A percentile compares a stretch with the other conserved stretches of the same genome.
Conservation (phyloP, 345 rosid genomes). For the Linum tenue region DNA sequence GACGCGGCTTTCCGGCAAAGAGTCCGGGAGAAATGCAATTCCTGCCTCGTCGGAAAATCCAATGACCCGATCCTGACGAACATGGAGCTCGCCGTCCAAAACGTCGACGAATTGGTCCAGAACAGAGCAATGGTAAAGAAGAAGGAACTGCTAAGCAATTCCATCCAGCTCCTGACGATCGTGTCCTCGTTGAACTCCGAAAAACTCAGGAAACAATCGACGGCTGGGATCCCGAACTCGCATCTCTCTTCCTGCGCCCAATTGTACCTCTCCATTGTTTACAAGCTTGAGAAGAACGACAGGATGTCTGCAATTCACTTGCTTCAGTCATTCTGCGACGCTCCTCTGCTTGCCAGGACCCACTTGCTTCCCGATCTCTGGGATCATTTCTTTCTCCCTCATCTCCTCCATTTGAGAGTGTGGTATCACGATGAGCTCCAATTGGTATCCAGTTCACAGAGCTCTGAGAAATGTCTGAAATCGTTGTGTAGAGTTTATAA, state of each 20-base stretch:
- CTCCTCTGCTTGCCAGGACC: constrained; percentile 45
- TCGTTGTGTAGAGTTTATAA: constrained; percentile 33
- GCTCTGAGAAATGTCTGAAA: constrained; percentile 24
- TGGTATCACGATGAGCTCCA: constrained; percentile 50
- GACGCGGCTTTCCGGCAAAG: constrained; percentile 33
- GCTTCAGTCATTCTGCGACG: constrained; percentile 47
- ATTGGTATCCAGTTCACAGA: constrained; percentile 16
- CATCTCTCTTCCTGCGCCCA: constrained; percentile 54
- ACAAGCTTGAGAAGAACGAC: constrained; percentile 52
- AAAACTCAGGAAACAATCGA: constrained; percentile 23
- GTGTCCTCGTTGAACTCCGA: constrained; percentile 41
- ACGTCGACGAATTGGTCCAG: constrained; percentile 33
- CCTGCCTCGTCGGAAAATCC: constrained; percentile 26
- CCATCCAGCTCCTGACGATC: constrained; percentile 29
- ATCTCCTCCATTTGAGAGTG: constrained; percentile 55
- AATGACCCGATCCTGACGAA: constrained; percentile 18
- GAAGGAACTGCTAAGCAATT: constrained; percentile 20
- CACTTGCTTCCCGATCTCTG: constrained; percentile 60
- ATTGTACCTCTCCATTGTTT: constrained; percentile 41
- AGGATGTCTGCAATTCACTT: constrained; percentile 38
- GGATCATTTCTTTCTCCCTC: constrained; percentile 64
- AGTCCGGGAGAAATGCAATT: constrained; percentile 30
- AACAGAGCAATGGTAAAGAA: constrained; percentile 19
- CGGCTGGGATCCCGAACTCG: constrained; percentile 42
- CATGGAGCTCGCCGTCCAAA: constrained; percentile 32